Evolutionary conservation across 495 filamentous ascomycete genomes (phyloP).

Genomic region (Lasiosphaeris hirsuta): DNA sequence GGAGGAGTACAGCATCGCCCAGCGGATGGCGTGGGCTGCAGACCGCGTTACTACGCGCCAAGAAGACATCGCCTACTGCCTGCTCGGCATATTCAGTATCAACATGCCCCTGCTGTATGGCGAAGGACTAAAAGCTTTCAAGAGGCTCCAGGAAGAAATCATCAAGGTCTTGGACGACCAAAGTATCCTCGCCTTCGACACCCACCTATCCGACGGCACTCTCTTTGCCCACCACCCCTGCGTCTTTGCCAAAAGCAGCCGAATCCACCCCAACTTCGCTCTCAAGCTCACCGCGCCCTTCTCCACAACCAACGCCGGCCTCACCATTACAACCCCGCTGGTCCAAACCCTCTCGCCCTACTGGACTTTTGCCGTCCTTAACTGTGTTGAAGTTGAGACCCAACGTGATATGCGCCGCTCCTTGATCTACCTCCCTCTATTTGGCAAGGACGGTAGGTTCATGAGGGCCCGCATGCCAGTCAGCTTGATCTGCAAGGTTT

Average conservation of each 20-base stretch:
- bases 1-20: constrained; percentile 25
- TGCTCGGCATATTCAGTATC: constrained; percentile 44
- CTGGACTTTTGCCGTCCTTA: constrained; percentile 26
- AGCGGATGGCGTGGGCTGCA: constrained; percentile 41
- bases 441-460: constrained; percentile 24
- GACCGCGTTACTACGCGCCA: constrained; percentile 26
- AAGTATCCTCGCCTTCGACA: constrained; percentile 24
- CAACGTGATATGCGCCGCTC: constrained; percentile 8
- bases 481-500: constrained; percentile 14
- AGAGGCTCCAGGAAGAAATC: constrained; percentile 29
- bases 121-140: constrained; percentile 33
- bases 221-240: constrained; percentile 24
- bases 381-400: constrained; percentile 23
- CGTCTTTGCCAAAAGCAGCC: constrained; percentile 7
- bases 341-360: constrained; percentile 27
- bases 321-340: constrained; percentile 23
- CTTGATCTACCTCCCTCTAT: constrained; percentile 21
- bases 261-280: constrained; percentile 15
- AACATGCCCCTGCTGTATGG: constrained; percentile 47
- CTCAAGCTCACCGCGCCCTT: constrained; percentile 20
- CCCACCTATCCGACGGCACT: constrained; percentile 11
- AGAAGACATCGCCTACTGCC: constrained; percentile 43
- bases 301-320: constrained; percentile 27
- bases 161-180: constrained; percentile 21
- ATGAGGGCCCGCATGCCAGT: constrained; percentile 25